Percentiles rank a stretch among this genome's conserved stretches.
Conservation (phyloP, 2,329 filamentous ascomycete genomes). For the Dactylellina sp. region DNA sequence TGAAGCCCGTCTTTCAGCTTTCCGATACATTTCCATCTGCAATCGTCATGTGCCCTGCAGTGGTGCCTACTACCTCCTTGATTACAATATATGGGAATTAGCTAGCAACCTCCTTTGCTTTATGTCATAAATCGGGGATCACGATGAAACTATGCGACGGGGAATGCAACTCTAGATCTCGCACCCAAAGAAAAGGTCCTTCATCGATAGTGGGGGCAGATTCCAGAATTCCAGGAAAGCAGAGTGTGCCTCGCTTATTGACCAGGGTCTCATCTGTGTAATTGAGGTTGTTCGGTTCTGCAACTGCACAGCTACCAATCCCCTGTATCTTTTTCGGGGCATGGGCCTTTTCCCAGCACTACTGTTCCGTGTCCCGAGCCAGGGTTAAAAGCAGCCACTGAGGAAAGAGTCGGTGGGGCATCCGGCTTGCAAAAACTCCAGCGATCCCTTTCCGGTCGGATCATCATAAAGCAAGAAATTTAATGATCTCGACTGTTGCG, state of each 20-base stretch:
- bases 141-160: slow-evolving; percentile 47
- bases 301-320: slow-evolving; percentile 36
- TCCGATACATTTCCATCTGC: slow-evolving; percentile 44
- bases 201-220: slow-evolving; percentile 45
- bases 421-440: slow-evolving; percentile 2
- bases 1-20: slow-evolving; percentile 54
- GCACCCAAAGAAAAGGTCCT: background rate
- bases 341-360: slow-evolving; percentile 18
- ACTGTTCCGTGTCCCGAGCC: slow-evolving; percentile 44
- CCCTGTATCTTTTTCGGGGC: slow-evolving; percentile 39
- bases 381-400: slow-evolving; percentile 29
- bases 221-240: slow-evolving; percentile 56
- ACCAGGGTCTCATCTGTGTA: slow-evolving; percentile 43
- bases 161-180: slow-evolving; percentile 53
- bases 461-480: slow-evolving; percentile 44
- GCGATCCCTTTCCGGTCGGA: slow-evolving; percentile 27
- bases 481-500: slow-evolving; percentile 34
- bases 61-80: slow-evolving; percentile 57
- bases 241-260: slow-evolving; percentile 54
- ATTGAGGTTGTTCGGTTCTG: slow-evolving; percentile 56
- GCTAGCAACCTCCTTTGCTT: slow-evolving; percentile 41
- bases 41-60: slow-evolving; percentile 51
- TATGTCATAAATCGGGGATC: slow-evolving; percentile 46
- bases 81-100: slow-evolving; percentile 43
- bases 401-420: slow-evolving; percentile 25